phyloP scores from a whole-genome alignment of 768 basidiomycete genomes.

The Podaxis pistillaris region DNA sequence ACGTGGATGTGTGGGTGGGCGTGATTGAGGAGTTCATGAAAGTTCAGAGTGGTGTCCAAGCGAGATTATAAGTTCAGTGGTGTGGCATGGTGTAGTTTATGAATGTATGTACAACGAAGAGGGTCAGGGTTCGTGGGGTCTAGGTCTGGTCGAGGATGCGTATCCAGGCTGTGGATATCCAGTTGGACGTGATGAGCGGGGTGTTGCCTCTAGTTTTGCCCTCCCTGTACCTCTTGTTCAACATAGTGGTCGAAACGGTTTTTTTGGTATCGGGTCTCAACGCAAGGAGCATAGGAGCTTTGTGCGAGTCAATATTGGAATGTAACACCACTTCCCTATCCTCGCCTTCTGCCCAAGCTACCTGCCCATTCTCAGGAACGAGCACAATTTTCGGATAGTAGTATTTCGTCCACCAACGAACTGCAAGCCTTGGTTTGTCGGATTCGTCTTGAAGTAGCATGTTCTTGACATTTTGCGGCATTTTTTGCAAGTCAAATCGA shows the following conservation, averaged over 20 bases:
- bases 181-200: slow-evolving; percentile 25
- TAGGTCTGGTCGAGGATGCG: slow-evolving; percentile 2
- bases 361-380: background rate
- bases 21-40: slow-evolving; percentile 33
- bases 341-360: background rate
- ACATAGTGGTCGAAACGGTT: background rate
- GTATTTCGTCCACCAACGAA: slow-evolving; percentile 9
- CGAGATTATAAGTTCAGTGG: background rate
- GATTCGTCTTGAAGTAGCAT: background rate
- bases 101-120: too few relatives aligned
- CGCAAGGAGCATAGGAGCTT: background rate
- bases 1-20: slow-evolving; percentile 30
- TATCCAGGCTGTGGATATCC: slow-evolving; percentile 43
- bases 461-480: slow-evolving; percentile 37
- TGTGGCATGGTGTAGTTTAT: background rate
- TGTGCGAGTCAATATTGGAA: slow-evolving; percentile 1
- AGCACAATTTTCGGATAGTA: slow-evolving; percentile 12
- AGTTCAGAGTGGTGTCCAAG: background rate
- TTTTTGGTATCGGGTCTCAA: background rate
- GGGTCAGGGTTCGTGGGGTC: background rate
- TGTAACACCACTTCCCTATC: background rate
- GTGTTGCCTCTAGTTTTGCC: slow-evolving; percentile 3
- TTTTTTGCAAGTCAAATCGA: slow-evolving; percentile 38
- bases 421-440: background rate
- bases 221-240: slow-evolving; percentile 10